phyloP scores from a whole-genome alignment of 441 rosid genomes.

The Populus hybrid region DNA sequence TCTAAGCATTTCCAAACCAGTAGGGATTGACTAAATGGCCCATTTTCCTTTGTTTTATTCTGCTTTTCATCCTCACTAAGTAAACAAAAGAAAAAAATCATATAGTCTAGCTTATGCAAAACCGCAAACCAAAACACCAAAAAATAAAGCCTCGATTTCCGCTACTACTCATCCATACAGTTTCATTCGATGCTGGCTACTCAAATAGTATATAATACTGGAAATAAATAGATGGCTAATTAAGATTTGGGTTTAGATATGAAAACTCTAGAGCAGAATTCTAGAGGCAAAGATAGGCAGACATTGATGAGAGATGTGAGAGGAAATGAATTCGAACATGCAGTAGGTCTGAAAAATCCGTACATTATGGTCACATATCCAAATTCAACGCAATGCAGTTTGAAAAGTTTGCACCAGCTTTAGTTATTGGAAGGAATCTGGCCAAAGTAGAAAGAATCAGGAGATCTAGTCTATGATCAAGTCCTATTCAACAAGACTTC shows the following conservation, averaged over 20 bases:
- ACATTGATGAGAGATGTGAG: background rate
- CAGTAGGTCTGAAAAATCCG: background rate
- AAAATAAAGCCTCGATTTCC: background rate
- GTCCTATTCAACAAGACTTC: background rate
- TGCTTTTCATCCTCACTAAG: background rate
- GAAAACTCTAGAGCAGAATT: background rate
- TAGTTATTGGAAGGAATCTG: background rate
- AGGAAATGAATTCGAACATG: background rate
- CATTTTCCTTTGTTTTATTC: background rate
- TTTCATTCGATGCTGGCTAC: background rate
- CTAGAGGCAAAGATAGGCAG: background rate
- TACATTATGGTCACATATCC: background rate
- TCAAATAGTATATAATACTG: background rate
- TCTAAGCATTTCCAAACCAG: background rate
- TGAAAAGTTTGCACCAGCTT: background rate
- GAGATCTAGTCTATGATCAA: background rate
- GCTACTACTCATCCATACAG: background rate
- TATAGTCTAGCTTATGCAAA: background rate
- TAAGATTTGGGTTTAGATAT: background rate
- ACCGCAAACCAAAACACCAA: background rate
- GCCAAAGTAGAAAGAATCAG: background rate
- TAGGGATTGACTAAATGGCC: background rate
- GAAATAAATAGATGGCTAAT: background rate
- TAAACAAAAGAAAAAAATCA: background rate
- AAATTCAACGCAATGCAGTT: background rate